phyloP scores from a whole-genome alignment of 768 basidiomycete genomes.

The Dioszegia hungarica region DNA sequence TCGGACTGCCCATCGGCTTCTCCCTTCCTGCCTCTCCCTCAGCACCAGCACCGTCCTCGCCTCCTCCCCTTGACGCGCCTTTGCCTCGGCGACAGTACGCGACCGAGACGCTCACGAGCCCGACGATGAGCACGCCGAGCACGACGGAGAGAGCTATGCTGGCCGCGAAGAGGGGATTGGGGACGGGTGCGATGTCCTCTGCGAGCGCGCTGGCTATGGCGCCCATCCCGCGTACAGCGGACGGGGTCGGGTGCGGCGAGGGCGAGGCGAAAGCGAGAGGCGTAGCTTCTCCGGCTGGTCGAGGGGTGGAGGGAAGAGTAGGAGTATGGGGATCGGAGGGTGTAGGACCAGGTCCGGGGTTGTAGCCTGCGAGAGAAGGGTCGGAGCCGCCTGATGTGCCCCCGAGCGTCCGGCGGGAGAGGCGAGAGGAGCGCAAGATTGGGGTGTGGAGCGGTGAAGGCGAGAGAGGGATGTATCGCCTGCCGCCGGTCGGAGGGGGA shows the following conservation, averaged over 20 bases:
- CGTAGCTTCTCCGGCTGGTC: too few relatives aligned
- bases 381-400: too few relatives aligned
- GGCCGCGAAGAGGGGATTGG: slow-evolving; percentile 6
- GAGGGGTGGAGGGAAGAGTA: too few relatives aligned
- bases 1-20: neutral
- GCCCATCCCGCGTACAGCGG: neutral
- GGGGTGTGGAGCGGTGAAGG: neutral
- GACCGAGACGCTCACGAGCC: neutral
- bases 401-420: too few relatives aligned
- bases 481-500: too few relatives aligned
- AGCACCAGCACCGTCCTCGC: too few relatives aligned
- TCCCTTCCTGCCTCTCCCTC: neutral
- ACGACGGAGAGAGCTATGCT: slow-evolving; percentile 1
- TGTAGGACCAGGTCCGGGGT: too few relatives aligned
- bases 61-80: neutral
- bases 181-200: neutral
- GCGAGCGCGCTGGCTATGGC: neutral
- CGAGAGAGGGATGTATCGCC: too few relatives aligned
- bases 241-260: neutral
- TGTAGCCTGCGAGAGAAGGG: too few relatives aligned
- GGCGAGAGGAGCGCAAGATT: too few relatives aligned
- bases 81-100: slow-evolving; percentile 1
- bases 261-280: too few relatives aligned
- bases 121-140: slow-evolving; percentile 1
- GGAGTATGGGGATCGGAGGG: too few relatives aligned